phyloP scores from a whole-genome alignment of 1,284 basidiomycete genomes.

The Trichosporon sp. region DNA sequence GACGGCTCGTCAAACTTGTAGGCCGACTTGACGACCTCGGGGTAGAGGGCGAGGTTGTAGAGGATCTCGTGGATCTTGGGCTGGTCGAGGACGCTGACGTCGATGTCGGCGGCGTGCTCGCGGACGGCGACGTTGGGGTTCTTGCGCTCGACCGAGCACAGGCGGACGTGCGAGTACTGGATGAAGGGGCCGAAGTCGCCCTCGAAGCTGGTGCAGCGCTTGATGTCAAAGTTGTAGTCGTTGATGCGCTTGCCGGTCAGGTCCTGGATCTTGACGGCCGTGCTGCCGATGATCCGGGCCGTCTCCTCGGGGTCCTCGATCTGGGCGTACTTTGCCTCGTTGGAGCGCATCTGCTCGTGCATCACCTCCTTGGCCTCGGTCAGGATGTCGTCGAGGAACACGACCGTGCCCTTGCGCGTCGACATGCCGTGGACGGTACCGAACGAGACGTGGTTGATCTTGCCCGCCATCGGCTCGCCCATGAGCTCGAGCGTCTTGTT shows the following conservation, averaged over 20 bases:
- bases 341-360: slow-evolving; percentile 95
- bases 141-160: slow-evolving; percentile 88
- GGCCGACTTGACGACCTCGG: slow-evolving; percentile 80
- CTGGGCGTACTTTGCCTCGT: slow-evolving; percentile 85
- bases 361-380: slow-evolving; percentile 83
- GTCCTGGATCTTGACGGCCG: slow-evolving; percentile 97
- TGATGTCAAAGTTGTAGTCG: slow-evolving; percentile 94
- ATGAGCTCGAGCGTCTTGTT: slow-evolving; percentile 92
- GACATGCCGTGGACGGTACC: slow-evolving; percentile 94
- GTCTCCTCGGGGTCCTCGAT: slow-evolving; percentile 82
- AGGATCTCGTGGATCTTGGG: slow-evolving; percentile 80
- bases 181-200: slow-evolving; percentile 93
- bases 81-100: slow-evolving; percentile 63
- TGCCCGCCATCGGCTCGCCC: slow-evolving; percentile 78
- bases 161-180: slow-evolving; percentile 93
- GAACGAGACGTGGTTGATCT: slow-evolving; percentile 85
- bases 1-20: slow-evolving; percentile 83
- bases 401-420: slow-evolving; percentile 91
- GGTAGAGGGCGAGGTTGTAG: slow-evolving; percentile 81
- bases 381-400: slow-evolving; percentile 94
- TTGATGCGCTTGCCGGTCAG: slow-evolving; percentile 94
- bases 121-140: slow-evolving; percentile 78
- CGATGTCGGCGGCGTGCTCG: slow-evolving; percentile 59
- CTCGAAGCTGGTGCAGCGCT: slow-evolving; percentile 91
- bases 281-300: slow-evolving; percentile 82